phyloP scores from a whole-genome alignment of 768 basidiomycete species.

The Boletus reticulatus region DNA sequence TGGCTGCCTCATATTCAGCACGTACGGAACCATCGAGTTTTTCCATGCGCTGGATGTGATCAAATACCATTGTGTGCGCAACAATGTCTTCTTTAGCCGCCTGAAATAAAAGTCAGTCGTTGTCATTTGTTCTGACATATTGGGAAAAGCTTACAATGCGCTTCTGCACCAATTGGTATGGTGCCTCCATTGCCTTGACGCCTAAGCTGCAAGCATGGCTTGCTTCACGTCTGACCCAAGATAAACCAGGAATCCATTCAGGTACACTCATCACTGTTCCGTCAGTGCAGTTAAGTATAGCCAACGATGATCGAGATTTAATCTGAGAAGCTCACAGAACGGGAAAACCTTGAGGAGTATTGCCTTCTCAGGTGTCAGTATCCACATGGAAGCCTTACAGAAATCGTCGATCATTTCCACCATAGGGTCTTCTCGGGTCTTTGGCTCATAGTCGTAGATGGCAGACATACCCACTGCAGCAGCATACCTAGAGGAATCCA shows the following conservation, averaged over 20 bases:
- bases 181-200: not conserved
- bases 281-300: not conserved
- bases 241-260: conserved; percentile 39
- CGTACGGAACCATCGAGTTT: not conserved
- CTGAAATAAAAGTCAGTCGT: not conserved
- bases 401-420: not conserved
- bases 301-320: not conserved
- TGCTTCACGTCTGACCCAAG: conserved; percentile 32
- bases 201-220: not conserved
- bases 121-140: not conserved
- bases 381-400: not conserved
- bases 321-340: not conserved
- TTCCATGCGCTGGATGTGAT: not conserved
- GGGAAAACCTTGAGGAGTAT: conserved; percentile 9
- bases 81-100: not conserved
- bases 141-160: not conserved
- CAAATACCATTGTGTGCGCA: not conserved
- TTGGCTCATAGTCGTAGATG: not conserved
- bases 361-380: conserved; percentile 1
- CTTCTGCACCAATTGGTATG: not conserved
- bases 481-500: not conserved
- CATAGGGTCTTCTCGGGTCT: not conserved
- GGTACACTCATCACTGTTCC: conserved; percentile 1
- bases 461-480: not conserved
- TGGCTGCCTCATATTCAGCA: not conserved